Base-by-base conservation (phyloP, 768 basidiomycete species). In the Tulasnella sp. region DNA sequence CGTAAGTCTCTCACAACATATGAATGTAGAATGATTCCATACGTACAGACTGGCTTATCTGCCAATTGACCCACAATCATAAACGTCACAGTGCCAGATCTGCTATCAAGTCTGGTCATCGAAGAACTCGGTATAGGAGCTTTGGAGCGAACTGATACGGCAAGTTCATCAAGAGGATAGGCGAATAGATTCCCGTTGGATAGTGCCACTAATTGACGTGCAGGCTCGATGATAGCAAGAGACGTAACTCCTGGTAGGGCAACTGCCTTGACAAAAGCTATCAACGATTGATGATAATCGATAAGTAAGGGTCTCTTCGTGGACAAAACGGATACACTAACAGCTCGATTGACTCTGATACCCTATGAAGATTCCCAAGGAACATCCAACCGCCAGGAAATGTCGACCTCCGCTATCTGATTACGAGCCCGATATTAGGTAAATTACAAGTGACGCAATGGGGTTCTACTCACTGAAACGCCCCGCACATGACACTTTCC, bases 101-200 rank as follows among this genome's bases (percentile, higher is more conserved):
- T 62, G 1, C 72, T 72, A 3, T 75, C 72, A 15, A 87, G 67
- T 33, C 71, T 73, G 63, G 88, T 84, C 57, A 70, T 63, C 2
- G 81, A 77, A 1, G 75, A 72, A 4, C 74, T 71, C 16, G 86
- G 60, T 1, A 64, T 57, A 12, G 75, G 67, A 0, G 72, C 62
- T 52, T 75, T 65, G 1, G 73, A 76, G 25, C 71, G 65, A 6
- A 72, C 74, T 9, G 81, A 71, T 20, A 76, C 75, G 0, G 74
- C 77, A 37, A 88, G 64, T n/a, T 78, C 61, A 53, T 85, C 82
- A 7, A 88, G 69, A 0, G 83, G 79, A 60, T 83, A 89, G 0
- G 81, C 72, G 19, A 74, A 56, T 3, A 90, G 64, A 1, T 70
- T 69, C 8, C 64, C 65, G 45, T 83, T 79, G 12, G 70, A 68